These are phyloP conservation scores for Carex arenaria DNA, from an alignment of 202 grass and related monocot species.

Conservation along the genomic window DNA sequence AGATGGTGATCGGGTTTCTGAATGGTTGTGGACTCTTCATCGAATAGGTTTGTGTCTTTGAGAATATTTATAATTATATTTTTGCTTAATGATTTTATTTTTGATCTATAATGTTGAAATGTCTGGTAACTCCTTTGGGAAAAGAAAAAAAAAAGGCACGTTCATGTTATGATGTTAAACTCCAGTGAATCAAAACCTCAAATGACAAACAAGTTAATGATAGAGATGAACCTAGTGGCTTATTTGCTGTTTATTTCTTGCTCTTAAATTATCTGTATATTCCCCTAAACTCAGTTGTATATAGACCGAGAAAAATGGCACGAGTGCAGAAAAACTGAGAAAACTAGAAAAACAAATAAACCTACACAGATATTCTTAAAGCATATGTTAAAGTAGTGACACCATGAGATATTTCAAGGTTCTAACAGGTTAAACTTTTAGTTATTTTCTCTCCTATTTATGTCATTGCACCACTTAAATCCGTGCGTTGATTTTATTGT, in stretches of 20 bases:
- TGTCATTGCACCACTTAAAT: background rate
- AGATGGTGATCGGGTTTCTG: constrained; percentile 70
- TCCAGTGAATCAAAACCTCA: background rate
- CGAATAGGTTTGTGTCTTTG: constrained; percentile 62
- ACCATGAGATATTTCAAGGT: background rate
- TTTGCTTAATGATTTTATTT: constrained; percentile 14
- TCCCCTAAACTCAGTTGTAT: background rate
- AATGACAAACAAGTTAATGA: background rate
- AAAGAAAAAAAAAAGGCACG: background rate
- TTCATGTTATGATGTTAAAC: background rate
- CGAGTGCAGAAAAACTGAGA: background rate
- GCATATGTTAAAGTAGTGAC: background rate
- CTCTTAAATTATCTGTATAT: background rate
- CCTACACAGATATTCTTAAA: background rate
- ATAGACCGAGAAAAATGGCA: background rate
- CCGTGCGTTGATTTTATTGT: background rate
- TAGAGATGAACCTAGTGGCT: background rate
- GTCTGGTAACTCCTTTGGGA: constrained; percentile 3
- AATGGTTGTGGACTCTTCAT: constrained; percentile 98
- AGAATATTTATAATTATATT: background rate
- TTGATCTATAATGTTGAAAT: constrained; percentile 10
- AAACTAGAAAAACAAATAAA: background rate
- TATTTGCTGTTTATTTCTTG: background rate
- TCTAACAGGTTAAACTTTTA: constrained; percentile 1
- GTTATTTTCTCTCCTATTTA: background rate